Percentiles rank a stretch among this genome's conserved stretches.
Conservation (phyloP, 768 basidiomycete genomes). For the Amanita polypyramis region DNA sequence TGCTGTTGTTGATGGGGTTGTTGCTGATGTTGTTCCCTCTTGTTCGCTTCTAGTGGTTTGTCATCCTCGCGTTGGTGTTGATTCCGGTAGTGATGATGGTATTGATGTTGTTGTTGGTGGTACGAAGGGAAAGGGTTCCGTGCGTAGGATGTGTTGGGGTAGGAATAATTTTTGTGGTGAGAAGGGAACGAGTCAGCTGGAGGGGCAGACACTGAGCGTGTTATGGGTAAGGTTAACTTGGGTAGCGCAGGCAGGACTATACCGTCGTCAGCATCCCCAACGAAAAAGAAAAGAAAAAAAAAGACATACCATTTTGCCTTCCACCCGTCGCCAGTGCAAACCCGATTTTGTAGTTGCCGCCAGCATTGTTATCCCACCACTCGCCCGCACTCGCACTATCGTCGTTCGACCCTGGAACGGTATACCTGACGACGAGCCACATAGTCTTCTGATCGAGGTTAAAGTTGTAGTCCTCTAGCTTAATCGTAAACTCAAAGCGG, state of each 20-base stretch:
- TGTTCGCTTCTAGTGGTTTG: constrained; percentile 1
- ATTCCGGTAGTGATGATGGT: background rate
- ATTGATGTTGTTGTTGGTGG: constrained; percentile 4
- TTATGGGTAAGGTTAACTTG: constrained; percentile 1
- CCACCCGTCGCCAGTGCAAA: constrained; percentile 30
- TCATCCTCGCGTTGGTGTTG: constrained; percentile 10
- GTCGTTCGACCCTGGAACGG: constrained; percentile 10
- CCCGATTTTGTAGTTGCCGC: constrained; percentile 64
- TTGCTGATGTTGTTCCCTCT: background rate
- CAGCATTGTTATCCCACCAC: constrained; percentile 91
- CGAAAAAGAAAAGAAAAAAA: background rate
- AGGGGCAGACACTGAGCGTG: background rate
- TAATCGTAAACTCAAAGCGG: constrained; percentile 49
- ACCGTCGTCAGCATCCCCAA: background rate
- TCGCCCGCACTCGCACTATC: constrained; percentile 26
- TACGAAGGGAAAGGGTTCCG: constrained; percentile 2
- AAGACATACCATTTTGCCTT: background rate
- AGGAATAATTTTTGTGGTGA: constrained; percentile 8
- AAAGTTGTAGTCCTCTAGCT: constrained; percentile 60
- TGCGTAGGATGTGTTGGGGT: constrained; percentile 2
- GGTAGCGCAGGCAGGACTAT: constrained; percentile 8
- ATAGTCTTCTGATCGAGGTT: constrained; percentile 41
- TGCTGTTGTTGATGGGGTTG: constrained; percentile 8
- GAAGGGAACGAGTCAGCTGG: background rate
- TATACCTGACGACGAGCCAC: constrained; percentile 52